Base-by-base conservation (phyloP, 306 rosid species). In the Cucumis melo region DNA sequence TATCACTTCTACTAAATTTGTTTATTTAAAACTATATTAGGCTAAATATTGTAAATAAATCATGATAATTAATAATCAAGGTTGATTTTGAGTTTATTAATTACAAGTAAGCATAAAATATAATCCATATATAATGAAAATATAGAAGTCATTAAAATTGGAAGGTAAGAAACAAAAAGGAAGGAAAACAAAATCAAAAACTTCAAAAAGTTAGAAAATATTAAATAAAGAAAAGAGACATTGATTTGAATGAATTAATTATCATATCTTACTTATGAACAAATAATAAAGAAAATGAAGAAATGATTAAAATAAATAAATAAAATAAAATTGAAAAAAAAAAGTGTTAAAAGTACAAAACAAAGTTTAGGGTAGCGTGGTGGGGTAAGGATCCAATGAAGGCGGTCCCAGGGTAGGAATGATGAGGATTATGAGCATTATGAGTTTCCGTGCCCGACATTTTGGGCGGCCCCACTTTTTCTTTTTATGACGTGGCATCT, bases 381-480 rank as follows among this genome's bases (percentile, higher is more conserved):
- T 32, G 36, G 36, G 75, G 75, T 44, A 42, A 39, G 20, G 83
- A 77, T 80, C 83, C 83, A 60, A 4, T 57, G 21, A 23, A 8
- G 34, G 11, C 27, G 82, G 83, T 72, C 77, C 79, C 53, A 11
- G 9, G 51, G 38, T 78, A 68, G 20, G 44, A 44, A 68, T 68
- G 11, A 68, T 68, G 39, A 68, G 38, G 1, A 36, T 7, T 21
- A 68, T 68, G 56, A 68, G 34, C 56, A 68, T 68, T 56, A 68
- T 68, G 75, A 68, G 39, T 68, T 68, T 44, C 75, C 75, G 75
- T 68, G 75, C 75, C 56, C 56, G 56, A 68, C 74, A 68, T 68
- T 68, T 68, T 56, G 74, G 74, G 74, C 55, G 20, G 55, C 20
- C 4, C 3, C 12, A n/a, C n/a, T n/a, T n/a, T 67, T 42, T 39